Conservation (phyloP, 192 early-diverging fungal species). For the Coemansia sp. region DNA sequence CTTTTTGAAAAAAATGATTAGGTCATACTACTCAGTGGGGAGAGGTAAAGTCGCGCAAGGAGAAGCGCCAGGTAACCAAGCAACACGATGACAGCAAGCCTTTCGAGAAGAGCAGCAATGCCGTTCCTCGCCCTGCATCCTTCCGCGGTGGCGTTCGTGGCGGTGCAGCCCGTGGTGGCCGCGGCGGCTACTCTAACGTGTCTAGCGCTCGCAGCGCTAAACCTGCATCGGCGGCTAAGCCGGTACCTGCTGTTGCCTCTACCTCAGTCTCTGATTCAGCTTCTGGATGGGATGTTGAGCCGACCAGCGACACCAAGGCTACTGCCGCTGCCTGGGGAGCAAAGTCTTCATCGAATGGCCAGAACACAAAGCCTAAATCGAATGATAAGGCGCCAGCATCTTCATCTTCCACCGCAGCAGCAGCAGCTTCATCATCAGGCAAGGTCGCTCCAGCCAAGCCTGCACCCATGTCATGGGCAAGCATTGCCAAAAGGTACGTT, state of each 20-base stretch:
- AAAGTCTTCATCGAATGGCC: conserved; percentile 6
- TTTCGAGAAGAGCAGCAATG: conserved; percentile 35
- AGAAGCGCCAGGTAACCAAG: conserved; percentile 53
- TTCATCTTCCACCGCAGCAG: conserved; percentile 1
- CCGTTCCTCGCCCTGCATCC: conserved; percentile 56
- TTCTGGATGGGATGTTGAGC: conserved; percentile 40
- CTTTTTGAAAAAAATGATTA: conserved; percentile 27
- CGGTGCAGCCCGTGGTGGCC: conserved; percentile 67
- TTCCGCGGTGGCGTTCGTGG: conserved; percentile 62
- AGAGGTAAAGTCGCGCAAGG: conserved; percentile 74
- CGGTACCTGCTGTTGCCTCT: conserved; percentile 8
- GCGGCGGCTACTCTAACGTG: conserved; percentile 53
- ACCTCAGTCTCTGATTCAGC: conserved; percentile 7
- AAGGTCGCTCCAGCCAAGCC: conserved; percentile 40
- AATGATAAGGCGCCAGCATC: background rate
- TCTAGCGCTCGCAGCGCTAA: conserved; percentile 31
- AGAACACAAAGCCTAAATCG: conserved; percentile 17
- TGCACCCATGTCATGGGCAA: conserved; percentile 54
- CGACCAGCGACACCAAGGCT: conserved; percentile 12
- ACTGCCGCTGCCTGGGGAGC: conserved; percentile 15
- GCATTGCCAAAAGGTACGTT: conserved; percentile 51
- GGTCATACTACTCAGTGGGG: conserved; percentile 82
- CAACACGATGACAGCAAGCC: conserved; percentile 53
- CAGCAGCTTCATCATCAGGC: conserved; percentile 21
- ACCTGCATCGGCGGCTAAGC: conserved; percentile 31